A percentile compares a stretch with the other conserved stretches of the same genome.
Conservation (phyloP, 495 filamentous ascomycete genomes). For the Filosporella fistucella region DNA sequence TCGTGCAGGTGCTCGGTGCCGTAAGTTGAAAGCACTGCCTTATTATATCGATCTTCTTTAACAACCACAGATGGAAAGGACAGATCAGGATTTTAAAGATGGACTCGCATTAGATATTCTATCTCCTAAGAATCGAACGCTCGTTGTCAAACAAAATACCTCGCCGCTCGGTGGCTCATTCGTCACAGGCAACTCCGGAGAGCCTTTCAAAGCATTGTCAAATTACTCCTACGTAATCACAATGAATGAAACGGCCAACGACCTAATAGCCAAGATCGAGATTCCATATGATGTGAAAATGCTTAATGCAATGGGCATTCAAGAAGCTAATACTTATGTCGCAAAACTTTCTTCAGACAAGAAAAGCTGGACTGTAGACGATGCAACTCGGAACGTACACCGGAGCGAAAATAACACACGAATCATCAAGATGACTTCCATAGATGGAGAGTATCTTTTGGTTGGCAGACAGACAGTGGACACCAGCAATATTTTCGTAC, state of each 20-base stretch:
- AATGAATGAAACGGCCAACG: conserved; percentile 18
- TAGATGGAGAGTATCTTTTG: conserved; percentile 18
- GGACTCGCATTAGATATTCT: conserved; percentile 17
- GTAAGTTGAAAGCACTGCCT: conserved; percentile 5
- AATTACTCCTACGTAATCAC: conserved; percentile 18
- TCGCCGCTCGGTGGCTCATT: conserved; percentile 13
- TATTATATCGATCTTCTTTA: neutral
- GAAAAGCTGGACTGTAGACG: conserved; percentile 15
- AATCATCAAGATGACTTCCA: conserved; percentile 20
- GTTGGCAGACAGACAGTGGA: conserved; percentile 10
- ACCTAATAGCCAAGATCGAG: conserved; percentile 21
- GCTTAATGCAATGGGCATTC: conserved; percentile 11
- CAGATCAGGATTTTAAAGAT: conserved; percentile 20
- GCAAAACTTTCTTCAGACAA: conserved; percentile 11
- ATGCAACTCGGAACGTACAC: conserved; percentile 16
- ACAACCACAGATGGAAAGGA: conserved; percentile 15
- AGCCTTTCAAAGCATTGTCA: conserved; percentile 14
- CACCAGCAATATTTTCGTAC: conserved; percentile 13
- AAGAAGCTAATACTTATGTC: conserved; percentile 15
- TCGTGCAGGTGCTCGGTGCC: conserved; percentile 8
- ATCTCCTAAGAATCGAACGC: conserved; percentile 17
- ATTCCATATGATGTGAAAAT: conserved; percentile 14
- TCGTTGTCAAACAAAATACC: conserved; percentile 17
- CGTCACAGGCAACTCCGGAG: conserved; percentile 14
- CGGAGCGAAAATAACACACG: conserved; percentile 18